Evolutionary conservation across 2,329 filamentous ascomycete genomes (phyloP).

Genomic region (Cercospora sp.): DNA sequence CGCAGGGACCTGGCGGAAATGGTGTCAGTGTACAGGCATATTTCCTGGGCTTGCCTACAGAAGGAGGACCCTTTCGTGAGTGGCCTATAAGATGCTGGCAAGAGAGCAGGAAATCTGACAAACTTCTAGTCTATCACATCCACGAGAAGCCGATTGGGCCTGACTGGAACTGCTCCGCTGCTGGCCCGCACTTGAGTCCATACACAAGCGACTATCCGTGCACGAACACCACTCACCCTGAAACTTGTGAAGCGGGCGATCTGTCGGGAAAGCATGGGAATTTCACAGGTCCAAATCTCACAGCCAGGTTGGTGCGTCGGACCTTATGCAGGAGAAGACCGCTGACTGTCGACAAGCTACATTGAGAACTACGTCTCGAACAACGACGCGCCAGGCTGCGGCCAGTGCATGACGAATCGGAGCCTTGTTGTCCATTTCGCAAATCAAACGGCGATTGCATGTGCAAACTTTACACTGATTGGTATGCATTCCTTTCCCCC

Average conservation of each 20-base stretch:
- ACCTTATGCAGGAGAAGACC: background rate
- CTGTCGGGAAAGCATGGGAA: conserved; percentile 49
- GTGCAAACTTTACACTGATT: conserved; percentile 54
- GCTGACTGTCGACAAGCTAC: conserved; percentile 40
- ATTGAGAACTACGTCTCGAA: conserved; percentile 52
- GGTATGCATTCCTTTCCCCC: conserved; percentile 23
- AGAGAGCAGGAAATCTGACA: background rate
- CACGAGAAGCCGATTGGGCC: conserved; percentile 45
- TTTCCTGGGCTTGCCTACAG: conserved; percentile 43
- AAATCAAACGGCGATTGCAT: conserved; percentile 56
- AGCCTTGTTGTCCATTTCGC: conserved; percentile 56
- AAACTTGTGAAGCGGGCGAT: conserved; percentile 49
- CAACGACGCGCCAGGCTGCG: conserved; percentile 12
- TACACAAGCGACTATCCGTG: conserved; percentile 43
- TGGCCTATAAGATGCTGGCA: background rate
- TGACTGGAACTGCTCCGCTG: conserved; percentile 47
- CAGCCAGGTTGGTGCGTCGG: conserved; percentile 31
- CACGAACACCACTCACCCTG: conserved; percentile 41
- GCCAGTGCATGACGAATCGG: conserved; percentile 40
- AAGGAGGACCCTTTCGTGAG: conserved; percentile 48
- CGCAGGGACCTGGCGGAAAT: conserved; percentile 32
- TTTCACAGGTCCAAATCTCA: conserved; percentile 36
- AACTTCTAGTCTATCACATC: conserved; percentile 46
- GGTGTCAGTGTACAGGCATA: conserved; percentile 45
- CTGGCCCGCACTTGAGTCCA: conserved; percentile 47